phyloP scores from a whole-genome alignment of 2,329 filamentous ascomycete species.

The Ophioceras dolichostomum region DNA sequence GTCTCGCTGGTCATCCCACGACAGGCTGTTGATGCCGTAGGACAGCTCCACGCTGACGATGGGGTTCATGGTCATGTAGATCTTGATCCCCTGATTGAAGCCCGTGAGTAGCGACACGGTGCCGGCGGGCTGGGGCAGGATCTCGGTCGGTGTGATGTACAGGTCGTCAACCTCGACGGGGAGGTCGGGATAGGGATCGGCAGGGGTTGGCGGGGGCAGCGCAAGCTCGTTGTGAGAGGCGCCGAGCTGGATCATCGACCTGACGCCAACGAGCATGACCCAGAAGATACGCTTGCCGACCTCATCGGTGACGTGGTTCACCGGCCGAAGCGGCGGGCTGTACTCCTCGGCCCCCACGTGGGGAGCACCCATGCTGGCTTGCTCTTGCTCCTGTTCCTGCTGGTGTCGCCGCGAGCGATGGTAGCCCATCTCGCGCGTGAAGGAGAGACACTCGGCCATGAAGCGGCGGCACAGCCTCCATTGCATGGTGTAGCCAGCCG shows the following conservation, averaged over 20 bases:
- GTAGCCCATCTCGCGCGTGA: constrained; percentile 55
- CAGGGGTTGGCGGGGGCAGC: constrained; percentile 64
- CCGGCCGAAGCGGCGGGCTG: constrained; percentile 20
- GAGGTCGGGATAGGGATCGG: constrained; percentile 64
- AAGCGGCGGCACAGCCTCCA: constrained; percentile 57
- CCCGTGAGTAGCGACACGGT: constrained; percentile 61
- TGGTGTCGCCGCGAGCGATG: constrained; percentile 23
- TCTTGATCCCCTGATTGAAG: constrained; percentile 67
- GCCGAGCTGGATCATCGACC: constrained; percentile 68
- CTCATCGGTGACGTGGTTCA: constrained; percentile 62
- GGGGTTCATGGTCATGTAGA: constrained; percentile 71
- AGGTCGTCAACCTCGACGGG: constrained; percentile 77
- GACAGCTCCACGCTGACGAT: constrained; percentile 71
- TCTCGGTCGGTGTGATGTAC: constrained; percentile 59
- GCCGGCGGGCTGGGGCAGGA: constrained; percentile 57
- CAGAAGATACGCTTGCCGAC: constrained; percentile 74
- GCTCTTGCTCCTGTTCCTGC: too few species aligned
- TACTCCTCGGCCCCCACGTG: not conserved
- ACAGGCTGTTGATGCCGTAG: constrained; percentile 66
- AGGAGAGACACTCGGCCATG: constrained; percentile 58
- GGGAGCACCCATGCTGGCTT: not conserved
- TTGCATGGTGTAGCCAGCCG: constrained; percentile 55
- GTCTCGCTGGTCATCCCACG: constrained; percentile 65
- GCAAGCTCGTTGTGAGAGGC: constrained; percentile 58
- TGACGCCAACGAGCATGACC: constrained; percentile 65